Evolutionary conservation across 2,329 filamentous ascomycete genomes (phyloP).

Genomic region (Zasmidium citrigriseum): DNA sequence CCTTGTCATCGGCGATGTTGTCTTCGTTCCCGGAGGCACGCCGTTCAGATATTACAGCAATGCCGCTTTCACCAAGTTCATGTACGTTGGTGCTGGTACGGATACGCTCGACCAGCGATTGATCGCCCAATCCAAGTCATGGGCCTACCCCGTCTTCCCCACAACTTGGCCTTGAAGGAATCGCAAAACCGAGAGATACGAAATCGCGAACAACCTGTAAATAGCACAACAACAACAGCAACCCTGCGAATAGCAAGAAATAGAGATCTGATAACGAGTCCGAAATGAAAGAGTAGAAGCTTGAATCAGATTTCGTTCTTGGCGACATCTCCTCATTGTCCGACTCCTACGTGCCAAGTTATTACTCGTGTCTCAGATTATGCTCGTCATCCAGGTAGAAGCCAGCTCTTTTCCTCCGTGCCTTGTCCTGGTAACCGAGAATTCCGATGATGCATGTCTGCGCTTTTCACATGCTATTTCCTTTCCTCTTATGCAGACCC

Average conservation of each 20-base stretch:
- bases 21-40: constrained; percentile 9
- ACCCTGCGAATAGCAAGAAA: too few species aligned
- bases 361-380: not conserved
- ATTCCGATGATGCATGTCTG: too few species aligned
- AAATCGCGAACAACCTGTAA: too few species aligned
- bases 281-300: too few species aligned
- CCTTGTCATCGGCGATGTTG: constrained; percentile 7
- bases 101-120: constrained; percentile 10
- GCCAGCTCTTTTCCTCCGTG: not conserved
- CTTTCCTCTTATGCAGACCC: too few species aligned
- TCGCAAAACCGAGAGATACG: not conserved
- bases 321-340: not conserved
- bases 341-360: not conserved
- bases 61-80: constrained; percentile 10
- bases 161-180: not conserved
- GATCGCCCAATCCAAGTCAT: not conserved
- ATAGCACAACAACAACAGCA: not conserved
- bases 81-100: constrained; percentile 9
- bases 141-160: constrained; percentile 11
- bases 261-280: too few species aligned
- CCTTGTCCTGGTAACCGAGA: not conserved
- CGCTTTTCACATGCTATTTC: not conserved
- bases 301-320: not conserved
- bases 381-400: not conserved
- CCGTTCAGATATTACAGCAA: constrained; percentile 6